Conservation (phyloP, 2,329 filamentous ascomycete species). For the Fusarium equiseti region DNA sequence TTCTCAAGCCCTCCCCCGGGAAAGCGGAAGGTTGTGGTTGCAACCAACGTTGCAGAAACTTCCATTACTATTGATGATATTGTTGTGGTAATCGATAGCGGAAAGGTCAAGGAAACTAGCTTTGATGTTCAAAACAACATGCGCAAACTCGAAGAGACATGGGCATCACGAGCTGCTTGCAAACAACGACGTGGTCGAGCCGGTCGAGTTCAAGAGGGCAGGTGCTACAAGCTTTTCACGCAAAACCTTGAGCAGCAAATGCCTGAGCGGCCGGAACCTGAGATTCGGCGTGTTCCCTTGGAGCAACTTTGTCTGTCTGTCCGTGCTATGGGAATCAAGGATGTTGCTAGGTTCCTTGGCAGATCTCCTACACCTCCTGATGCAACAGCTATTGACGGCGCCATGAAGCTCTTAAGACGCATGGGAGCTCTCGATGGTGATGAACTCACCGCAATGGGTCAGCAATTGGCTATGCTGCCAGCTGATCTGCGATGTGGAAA, state of each 20-base stretch:
- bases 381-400: constrained; percentile 85
- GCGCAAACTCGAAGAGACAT: constrained; percentile 92
- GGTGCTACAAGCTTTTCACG: constrained; percentile 96
- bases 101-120: constrained; percentile 95
- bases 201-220: constrained; percentile 89
- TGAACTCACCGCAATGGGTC: constrained; percentile 88
- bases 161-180: constrained; percentile 93
- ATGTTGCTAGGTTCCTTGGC: constrained; percentile 84
- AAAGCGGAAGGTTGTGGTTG: constrained; percentile 91
- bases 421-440: constrained; percentile 92
- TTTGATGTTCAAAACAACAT: constrained; percentile 94
- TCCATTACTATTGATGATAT: constrained; percentile 99
- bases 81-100: constrained; percentile 94
- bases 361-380: constrained; percentile 92
- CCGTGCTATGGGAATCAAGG: constrained; percentile 90
- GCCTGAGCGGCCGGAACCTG: constrained; percentile 89
- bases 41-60: constrained; percentile 97
- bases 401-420: constrained; percentile 79
- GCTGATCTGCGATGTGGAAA: constrained; percentile 94
- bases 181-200: constrained; percentile 95
- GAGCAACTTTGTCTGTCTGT: constrained; percentile 96
- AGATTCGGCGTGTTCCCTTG: constrained; percentile 91
- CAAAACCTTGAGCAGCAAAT: constrained; percentile 87
- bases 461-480: constrained; percentile 94
- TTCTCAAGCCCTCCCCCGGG: constrained; percentile 81